These are phyloP conservation scores for Senna tora DNA, from an alignment of 306 rosid genomes.

Conservation along the genomic window DNA sequence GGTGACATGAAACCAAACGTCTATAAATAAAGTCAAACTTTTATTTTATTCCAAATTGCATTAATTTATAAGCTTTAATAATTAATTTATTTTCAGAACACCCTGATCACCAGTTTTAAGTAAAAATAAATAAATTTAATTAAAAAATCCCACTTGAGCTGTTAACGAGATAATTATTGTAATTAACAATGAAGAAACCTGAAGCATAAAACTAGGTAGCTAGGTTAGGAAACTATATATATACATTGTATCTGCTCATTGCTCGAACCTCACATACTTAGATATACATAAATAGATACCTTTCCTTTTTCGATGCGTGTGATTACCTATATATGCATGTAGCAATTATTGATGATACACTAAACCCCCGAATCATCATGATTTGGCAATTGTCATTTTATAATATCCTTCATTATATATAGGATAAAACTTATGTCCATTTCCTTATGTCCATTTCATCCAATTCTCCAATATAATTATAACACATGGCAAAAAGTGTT, in stretches of 20 bases:
- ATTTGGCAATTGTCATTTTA: constrained; percentile 9
- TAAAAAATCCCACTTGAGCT: constrained; percentile 2
- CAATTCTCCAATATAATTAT: no score
- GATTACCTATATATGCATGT: not conserved
- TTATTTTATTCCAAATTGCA: constrained; percentile 17
- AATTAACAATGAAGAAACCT: not conserved
- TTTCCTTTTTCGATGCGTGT: constrained; percentile 6
- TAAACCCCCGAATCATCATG: not conserved
- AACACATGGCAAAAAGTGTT: no score
- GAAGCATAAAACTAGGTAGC: not conserved
- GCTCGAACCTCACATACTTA: not conserved
- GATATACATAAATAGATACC: not conserved
- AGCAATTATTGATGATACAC: not conserved
- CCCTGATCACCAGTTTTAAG: constrained; percentile 4
- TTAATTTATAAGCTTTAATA: constrained; percentile 3
- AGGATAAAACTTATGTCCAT: no score
- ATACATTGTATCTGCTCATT: constrained; percentile 33
- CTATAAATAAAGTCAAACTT: not conserved
- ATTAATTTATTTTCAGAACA: not conserved
- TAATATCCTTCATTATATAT: no score
- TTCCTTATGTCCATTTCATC: no score
- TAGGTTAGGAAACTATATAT: constrained; percentile 12
- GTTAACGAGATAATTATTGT: not conserved
- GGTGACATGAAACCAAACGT: not conserved
- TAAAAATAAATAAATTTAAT: not conserved